Percentiles rank a stretch among this genome's conserved stretches.
phyloP scores from a whole-genome alignment of 345 rosid species.

The Trapa incisa region DNA sequence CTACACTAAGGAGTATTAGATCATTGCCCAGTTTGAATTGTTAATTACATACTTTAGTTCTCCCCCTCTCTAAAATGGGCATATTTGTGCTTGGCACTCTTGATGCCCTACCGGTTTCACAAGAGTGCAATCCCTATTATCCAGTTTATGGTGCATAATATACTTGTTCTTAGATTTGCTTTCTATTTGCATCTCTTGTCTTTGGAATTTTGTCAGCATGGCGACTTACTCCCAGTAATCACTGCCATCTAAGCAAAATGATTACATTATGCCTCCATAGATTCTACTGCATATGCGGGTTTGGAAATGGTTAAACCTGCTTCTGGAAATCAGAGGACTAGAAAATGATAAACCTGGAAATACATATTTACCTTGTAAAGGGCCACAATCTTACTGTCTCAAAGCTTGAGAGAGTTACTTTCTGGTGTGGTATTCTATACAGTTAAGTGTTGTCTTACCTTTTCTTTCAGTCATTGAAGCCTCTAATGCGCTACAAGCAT shows the following conservation, averaged over 20 bases:
- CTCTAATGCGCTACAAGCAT: conserved; percentile 58
- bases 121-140: neutral
- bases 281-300: neutral
- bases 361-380: neutral
- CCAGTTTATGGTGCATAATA: neutral
- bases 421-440: neutral
- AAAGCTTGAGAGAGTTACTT: neutral
- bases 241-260: neutral
- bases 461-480: conserved; percentile 35
- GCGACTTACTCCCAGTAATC: neutral
- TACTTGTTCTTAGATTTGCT: neutral
- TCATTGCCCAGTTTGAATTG: neutral
- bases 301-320: neutral
- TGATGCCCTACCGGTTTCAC: neutral
- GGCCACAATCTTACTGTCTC: neutral
- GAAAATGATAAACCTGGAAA: neutral
- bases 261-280: neutral
- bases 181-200: neutral
- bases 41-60: neutral
- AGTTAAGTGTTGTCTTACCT: neutral
- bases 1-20: neutral
- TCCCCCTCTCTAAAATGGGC: neutral
- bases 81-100: neutral
- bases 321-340: neutral
- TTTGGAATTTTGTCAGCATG: neutral